phyloP scores from a whole-genome alignment of 352 stramenopile genomes.

The Globisporangium heterothallicum region DNA sequence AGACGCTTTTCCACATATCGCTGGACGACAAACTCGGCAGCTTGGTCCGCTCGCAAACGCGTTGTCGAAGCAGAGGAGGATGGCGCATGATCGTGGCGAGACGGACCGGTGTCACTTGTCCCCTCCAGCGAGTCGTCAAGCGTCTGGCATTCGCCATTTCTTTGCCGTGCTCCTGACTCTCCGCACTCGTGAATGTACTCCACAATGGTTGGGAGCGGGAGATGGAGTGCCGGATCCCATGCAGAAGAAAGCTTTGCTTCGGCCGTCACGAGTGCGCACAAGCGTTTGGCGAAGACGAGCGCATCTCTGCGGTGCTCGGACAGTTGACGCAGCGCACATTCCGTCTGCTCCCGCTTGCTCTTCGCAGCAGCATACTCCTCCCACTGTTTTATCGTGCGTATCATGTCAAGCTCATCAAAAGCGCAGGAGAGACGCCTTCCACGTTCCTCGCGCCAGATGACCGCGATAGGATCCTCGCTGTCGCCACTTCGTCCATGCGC shows the following conservation, averaged over 20 bases:
- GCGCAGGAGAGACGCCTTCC: not conserved
- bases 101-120: not conserved
- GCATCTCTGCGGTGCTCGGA: constrained; percentile 10
- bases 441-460: not conserved
- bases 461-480: not conserved
- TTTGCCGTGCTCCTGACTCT: not conserved
- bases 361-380: constrained; percentile 19
- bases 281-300: constrained; percentile 16
- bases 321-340: constrained; percentile 9
- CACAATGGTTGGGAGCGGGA: constrained; percentile 16
- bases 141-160: not conserved
- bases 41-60: not conserved
- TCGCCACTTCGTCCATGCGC: not conserved
- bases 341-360: constrained; percentile 13
- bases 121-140: not conserved
- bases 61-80: not conserved
- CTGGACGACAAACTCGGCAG: constrained; percentile 9
- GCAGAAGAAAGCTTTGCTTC: constrained; percentile 19
- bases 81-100: not conserved
- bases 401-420: constrained; percentile 18
- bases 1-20: constrained; percentile 24
- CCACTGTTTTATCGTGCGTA: constrained; percentile 24
- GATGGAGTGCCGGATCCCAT: constrained; percentile 9
- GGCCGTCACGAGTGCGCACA: constrained; percentile 17
- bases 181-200: constrained; percentile 6